Evolutionary conservation across 2,329 filamentous ascomycete species (phyloP), one percentile per base, ranked within the genome.

Genomic region (Volutella citrinella): DNA sequence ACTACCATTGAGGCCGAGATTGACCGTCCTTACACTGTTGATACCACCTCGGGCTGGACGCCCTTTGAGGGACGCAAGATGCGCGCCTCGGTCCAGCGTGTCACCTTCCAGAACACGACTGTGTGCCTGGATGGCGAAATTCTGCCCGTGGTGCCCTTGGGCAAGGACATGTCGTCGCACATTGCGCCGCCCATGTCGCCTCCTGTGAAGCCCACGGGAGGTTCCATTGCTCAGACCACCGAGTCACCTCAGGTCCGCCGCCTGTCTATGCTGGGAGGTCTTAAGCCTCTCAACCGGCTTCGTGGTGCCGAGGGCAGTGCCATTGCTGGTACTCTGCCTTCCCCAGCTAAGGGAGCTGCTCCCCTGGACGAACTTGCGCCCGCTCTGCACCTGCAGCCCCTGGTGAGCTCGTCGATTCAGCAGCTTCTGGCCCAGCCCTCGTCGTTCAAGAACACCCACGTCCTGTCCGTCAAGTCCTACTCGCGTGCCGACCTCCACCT

Each of bases 381-480:
- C 23, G 58, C 68, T 6, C 55, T 72, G 21, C 68, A 74, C 19
- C 51, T 69, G 34, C 70, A 76, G 34, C 67, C 72, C 15, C 62
- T 71, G 6, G 63, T 74, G 14, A 72, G 74, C 38, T 72, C 82
- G 20, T 77, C 80, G 6, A 67, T 97, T 19, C 72, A 78, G 30
- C 76, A 87, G 41, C 73, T 96, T 27, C 71, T 97, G 15, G 75
- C 84, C 18, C 80, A 78, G 50, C 64, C 72, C 34, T 95, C 90
- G 4, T 77, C 84, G 0, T 96, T 97, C 75, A 95, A 90, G 66
- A 81, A 87, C 52, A 80, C 87, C 46, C 87, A 96, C 55, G 85
- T 98, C 28, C 71, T 96, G 29, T 96, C 91, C 1, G 93, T 98
- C 48, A 86, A 85, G 57, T 85, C 95, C 59, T 95, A 96, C 70